A percentile compares a stretch with the other conserved stretches of the same genome.
Conservation (phyloP, 352 stramenopile species). For the Globisporangium abappressorium region DNA sequence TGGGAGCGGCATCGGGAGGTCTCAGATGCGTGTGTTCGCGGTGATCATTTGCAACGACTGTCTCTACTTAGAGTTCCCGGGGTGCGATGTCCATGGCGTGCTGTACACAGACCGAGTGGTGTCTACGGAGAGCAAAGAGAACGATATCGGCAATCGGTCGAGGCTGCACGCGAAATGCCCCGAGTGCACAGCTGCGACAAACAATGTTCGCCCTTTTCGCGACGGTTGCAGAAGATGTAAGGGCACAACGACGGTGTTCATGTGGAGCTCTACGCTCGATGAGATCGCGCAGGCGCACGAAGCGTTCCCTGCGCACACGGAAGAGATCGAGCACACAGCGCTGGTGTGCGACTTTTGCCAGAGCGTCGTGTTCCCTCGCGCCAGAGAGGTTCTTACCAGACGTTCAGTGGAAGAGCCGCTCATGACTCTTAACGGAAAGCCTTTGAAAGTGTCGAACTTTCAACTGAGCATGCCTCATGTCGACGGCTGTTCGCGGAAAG, state of each 20-base stretch:
- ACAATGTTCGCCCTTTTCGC: slow-evolving; percentile 80
- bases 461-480: slow-evolving; percentile 87
- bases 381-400: slow-evolving; percentile 61
- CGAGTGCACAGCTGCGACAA: slow-evolving; percentile 73
- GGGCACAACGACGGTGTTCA: slow-evolving; percentile 53
- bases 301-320: slow-evolving; percentile 50
- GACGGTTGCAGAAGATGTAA: slow-evolving; percentile 86
- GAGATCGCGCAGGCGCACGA: slow-evolving; percentile 70
- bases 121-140: slow-evolving; percentile 10
- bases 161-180: slow-evolving; percentile 77
- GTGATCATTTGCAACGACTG: slow-evolving; percentile 81
- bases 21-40: slow-evolving; percentile 60
- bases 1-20: background rate
- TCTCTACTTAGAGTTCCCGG: slow-evolving; percentile 86
- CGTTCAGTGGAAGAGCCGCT: slow-evolving; percentile 52
- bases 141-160: background rate
- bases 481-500: slow-evolving; percentile 74
- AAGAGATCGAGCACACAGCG: slow-evolving; percentile 76
- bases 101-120: slow-evolving; percentile 73
- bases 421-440: slow-evolving; percentile 48
- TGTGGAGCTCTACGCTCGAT: slow-evolving; percentile 67
- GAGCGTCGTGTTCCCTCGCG: slow-evolving; percentile 74
- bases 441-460: slow-evolving; percentile 80
- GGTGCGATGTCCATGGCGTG: slow-evolving; percentile 81
- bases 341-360: slow-evolving; percentile 70